Percentiles rank a stretch among this genome's conserved stretches.
Evolutionary conservation across 2,329 filamentous ascomycete species (phyloP).

Genomic region (Ascochyta lentis): DNA sequence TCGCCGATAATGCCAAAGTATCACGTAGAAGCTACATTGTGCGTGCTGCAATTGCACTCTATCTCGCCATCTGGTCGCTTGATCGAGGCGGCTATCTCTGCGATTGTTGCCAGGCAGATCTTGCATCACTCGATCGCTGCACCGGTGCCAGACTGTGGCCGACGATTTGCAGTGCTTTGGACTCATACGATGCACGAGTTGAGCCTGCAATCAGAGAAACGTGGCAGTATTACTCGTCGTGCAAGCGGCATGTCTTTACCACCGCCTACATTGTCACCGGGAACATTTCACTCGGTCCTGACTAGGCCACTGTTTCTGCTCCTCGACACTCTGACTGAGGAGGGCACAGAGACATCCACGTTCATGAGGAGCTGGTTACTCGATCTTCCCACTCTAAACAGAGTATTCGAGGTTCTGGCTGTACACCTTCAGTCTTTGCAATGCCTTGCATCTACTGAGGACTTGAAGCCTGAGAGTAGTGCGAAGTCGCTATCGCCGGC

Average conservation of each 20-base stretch:
- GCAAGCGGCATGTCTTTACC: conserved; percentile 38
- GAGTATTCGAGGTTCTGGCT: conserved; percentile 50
- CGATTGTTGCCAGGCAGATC: conserved; percentile 62
- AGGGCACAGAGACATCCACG: conserved; percentile 75
- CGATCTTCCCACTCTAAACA: conserved; percentile 61
- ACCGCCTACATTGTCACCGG: conserved; percentile 43
- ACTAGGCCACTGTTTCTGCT: conserved; percentile 81
- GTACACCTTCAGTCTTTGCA: conserved; percentile 41
- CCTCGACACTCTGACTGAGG: conserved; percentile 77
- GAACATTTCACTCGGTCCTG: conserved; percentile 75
- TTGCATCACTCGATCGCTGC: neutral
- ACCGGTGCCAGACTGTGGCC: conserved; percentile 61
- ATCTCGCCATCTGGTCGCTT: conserved; percentile 72
- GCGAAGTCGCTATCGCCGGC: neutral
- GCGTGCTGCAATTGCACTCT: conserved; percentile 84
- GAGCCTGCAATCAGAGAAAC: conserved; percentile 45
- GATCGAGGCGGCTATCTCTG: conserved; percentile 78
- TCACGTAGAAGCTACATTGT: conserved; percentile 89
- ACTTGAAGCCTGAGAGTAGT: conserved; percentile 20
- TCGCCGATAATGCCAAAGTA: conserved; percentile 87
- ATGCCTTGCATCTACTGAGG: conserved; percentile 32
- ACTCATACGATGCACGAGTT: conserved; percentile 67
- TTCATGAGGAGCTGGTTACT: conserved; percentile 83
- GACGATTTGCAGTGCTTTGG: conserved; percentile 80
- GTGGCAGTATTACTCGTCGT: conserved; percentile 36